Base-by-base conservation (phyloP, 1,284 basidiomycete species). In the Moesziomyces sp. region DNA sequence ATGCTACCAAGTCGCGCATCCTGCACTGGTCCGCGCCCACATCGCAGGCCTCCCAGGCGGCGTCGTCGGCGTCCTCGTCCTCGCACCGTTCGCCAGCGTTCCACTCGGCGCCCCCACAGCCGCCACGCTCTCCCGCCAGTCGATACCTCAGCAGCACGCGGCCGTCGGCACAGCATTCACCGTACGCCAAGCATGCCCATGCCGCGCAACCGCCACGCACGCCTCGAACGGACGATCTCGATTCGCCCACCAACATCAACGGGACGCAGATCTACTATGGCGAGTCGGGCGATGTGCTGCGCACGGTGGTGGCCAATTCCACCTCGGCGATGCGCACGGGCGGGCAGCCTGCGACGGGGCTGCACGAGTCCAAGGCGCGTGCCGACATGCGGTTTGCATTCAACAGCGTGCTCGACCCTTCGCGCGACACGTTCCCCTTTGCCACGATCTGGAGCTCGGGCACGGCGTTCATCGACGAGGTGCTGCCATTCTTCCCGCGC, bases 381-480 rank as follows among this genome's bases (percentile, higher is more conserved):
- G 46, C 54, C 40, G 67, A 74, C 24, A 46, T 74, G 49, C 72
- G 59, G 49, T 55, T 57, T 18, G 72, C 72, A 7, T 65, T 74
- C 62, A 67, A 62, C 59, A 58, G 58, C 45, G 53, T 74, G 4
- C 67, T 74, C 21, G 58, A 70, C 30, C 58, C 62, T 7, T 69
- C 67, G 26, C 58, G 58, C 30, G 67, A 71, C n/a, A 63, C 67
- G 3, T 74, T 70, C 21, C 72, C 72, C 13, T 74, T 74, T 44
- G 57, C 56, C 16, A 74, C 72, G 18, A 74, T 70, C 52, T 74
- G 72, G 72, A 52, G 51, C 46, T 71, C 68, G 9, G 68, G 68
- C n/a, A 65, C 61, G 3, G 68, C 59, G 2, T 74, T 74, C 43
- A 61, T 68, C 66, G 65, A 74, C 9, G 66, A 74, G 34, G 56